Evolutionary conservation across 2,329 filamentous ascomycete genomes (phyloP).

Genomic region (Fusarium sp.): DNA sequence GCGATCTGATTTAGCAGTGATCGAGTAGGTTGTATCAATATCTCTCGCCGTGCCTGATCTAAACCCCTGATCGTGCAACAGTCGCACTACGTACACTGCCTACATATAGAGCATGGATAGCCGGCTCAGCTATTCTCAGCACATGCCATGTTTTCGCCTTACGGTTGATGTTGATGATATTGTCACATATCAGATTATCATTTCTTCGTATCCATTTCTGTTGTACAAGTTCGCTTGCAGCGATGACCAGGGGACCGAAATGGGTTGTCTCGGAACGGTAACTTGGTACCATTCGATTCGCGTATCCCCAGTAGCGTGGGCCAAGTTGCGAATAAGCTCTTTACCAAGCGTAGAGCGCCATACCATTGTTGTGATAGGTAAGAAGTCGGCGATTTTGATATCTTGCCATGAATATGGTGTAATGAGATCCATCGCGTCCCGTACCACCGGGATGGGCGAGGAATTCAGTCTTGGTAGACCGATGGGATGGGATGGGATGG

Average conservation of each 20-base stretch:
- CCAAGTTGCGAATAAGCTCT: background rate
- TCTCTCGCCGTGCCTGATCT: constrained; percentile 4
- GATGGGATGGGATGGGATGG: constrained; percentile 24
- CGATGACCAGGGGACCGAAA: constrained; percentile 1
- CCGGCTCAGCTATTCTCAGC: constrained; percentile 7
- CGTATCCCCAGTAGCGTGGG: constrained; percentile 18
- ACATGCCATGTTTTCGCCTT: constrained; percentile 3
- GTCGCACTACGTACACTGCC: constrained; percentile 20
- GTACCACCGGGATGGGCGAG: constrained; percentile 44
- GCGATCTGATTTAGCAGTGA: background rate
- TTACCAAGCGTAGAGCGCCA: constrained; percentile 1
- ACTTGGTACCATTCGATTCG: constrained; percentile 24
- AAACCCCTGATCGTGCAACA: constrained; percentile 34
- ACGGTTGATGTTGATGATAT: constrained; percentile 2
- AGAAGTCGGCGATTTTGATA: constrained; percentile 25
- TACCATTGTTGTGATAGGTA: constrained; percentile 11
- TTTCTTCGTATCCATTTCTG: constrained; percentile 18
- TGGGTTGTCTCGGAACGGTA: constrained; percentile 29
- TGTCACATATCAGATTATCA: constrained; percentile 5
- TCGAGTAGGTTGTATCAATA: constrained; percentile 14
- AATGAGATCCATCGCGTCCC: constrained; percentile 44
- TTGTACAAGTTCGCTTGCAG: constrained; percentile 18
- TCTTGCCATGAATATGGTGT: constrained; percentile 22
- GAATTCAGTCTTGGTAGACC: constrained; percentile 31
- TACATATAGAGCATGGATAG: constrained; percentile 1